Conservation (phyloP, 441 rosid species). For the Erysimum cheiri region DNA sequence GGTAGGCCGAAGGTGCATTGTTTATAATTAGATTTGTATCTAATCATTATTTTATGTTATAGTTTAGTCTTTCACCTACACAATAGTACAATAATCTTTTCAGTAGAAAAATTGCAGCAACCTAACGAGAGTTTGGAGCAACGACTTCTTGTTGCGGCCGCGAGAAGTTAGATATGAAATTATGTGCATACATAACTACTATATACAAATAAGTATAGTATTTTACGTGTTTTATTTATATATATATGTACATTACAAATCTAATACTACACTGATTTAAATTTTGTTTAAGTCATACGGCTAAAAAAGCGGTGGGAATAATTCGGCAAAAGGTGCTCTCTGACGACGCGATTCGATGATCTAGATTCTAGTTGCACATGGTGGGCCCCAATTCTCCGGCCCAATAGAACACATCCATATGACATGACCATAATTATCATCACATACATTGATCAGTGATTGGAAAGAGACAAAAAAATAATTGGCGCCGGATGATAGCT, state of each 20-base stretch:
- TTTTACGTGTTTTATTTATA: too few relatives aligned
- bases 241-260: neutral
- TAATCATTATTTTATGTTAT: neutral
- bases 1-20: constrained; percentile 40
- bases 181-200: constrained; percentile 6
- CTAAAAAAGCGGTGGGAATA: constrained; percentile 37
- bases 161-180: constrained; percentile 26
- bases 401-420: neutral
- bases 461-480: constrained; percentile 38
- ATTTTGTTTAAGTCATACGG: neutral
- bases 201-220: too few relatives aligned
- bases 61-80: neutral
- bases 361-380: constrained; percentile 44
- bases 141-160: constrained; percentile 48
- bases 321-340: constrained; percentile 22
- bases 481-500: constrained; percentile 27
- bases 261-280: neutral
- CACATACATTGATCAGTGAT: constrained; percentile 40
- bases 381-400: constrained; percentile 16
- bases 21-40: constrained; percentile 23
- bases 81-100: constrained; percentile 3
- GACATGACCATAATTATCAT: neutral
- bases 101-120: constrained; percentile 35
- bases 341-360: constrained; percentile 34
- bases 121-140: constrained; percentile 45